These are phyloP conservation scores for Mycena capillaripes DNA, from an alignment of 768 basidiomycete species.

Conservation along the genomic window DNA sequence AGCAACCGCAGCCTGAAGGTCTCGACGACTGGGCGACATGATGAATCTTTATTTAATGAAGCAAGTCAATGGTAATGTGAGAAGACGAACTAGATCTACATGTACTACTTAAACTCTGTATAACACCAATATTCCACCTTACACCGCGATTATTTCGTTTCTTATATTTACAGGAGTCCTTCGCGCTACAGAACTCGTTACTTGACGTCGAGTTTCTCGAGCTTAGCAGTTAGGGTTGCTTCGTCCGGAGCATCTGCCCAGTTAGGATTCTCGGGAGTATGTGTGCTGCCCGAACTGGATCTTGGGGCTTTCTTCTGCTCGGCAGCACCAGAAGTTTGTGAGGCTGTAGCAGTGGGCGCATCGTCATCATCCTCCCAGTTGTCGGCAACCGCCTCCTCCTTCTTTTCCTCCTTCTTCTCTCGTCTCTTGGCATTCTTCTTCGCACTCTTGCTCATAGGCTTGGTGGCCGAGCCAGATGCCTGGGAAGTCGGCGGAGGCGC, in stretches of 20 bases:
- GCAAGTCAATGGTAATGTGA: background rate
- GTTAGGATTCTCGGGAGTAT: constrained; percentile 33
- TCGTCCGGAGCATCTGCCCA: constrained; percentile 41
- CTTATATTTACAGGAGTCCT: constrained; percentile 24
- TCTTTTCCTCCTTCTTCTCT: constrained; percentile 74
- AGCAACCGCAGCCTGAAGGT: constrained; percentile 36
- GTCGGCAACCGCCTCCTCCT: constrained; percentile 73
- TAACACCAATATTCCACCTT: constrained; percentile 41
- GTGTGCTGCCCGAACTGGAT: constrained; percentile 13
- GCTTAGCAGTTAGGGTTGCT: constrained; percentile 58
- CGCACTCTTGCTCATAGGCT: constrained; percentile 81
- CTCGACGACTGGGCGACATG: constrained; percentile 34
- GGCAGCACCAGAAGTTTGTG: constrained; percentile 21
- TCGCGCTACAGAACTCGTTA: constrained; percentile 41
- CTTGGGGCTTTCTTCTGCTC: constrained; percentile 33
- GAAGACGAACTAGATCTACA: constrained; percentile 46
- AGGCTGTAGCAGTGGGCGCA: constrained; percentile 34
- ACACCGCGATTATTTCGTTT: constrained; percentile 37
- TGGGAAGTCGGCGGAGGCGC: constrained; percentile 64
- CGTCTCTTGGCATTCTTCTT: constrained; percentile 86
- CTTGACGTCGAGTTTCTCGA: constrained; percentile 72
- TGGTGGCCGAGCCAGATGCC: constrained; percentile 42
- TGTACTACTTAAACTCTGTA: constrained; percentile 51
- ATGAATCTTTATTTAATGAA: no score
- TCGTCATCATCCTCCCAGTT: constrained; percentile 86